Evolutionary conservation across 2,329 filamentous ascomycete genomes (phyloP), one percentile per base, ranked within the genome.

Genomic region (Claviceps maximensis): DNA sequence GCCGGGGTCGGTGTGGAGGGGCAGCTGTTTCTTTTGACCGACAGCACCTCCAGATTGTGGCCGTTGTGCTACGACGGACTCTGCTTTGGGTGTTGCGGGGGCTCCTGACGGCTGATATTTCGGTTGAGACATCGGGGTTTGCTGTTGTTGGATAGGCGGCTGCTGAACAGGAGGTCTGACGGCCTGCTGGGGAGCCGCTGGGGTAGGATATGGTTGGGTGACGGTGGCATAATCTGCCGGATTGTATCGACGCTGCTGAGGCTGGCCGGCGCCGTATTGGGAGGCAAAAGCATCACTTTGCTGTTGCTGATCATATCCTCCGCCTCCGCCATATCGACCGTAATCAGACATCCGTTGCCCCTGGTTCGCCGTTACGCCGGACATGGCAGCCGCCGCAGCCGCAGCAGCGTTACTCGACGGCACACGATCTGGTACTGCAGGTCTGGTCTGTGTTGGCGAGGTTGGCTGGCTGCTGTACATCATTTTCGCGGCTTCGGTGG

Each of bases 171-270:
- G 53, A 25, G 60, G 62, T 50, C 68, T 65, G 55, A 62, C 63
- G 10, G 31, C 31, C 31, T 33, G 31, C 50, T 70, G 69, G 27
- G 53, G 52, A 31, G 63, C 57, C 6, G 61, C 53, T 51, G 65
- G 66, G 33, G 56, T 59, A 42, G 59, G 69, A 58, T 76, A 82
- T 51, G 67, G 60, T 27, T 64, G 63, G 61, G 72, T 76, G 59
- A 81, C 77, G 62, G 76, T 80, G 55, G 83, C 85, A 65, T 90
- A 93, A 57, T 84, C 84, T 25, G 80, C 81, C 29, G 87, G 87
- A 64, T 93, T 87, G 65, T 93, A 93, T 59, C 80, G 81, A 42
- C 81, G 74, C 59, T 84, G 50, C 17, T 71, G 66, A 17, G 63
- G 65, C 25, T 51, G 58, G 10, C 44, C 58, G 12, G 63, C 58